Conservation (phyloP, 2,329 filamentous ascomycete species). For the Scedosporium boydii region DNA sequence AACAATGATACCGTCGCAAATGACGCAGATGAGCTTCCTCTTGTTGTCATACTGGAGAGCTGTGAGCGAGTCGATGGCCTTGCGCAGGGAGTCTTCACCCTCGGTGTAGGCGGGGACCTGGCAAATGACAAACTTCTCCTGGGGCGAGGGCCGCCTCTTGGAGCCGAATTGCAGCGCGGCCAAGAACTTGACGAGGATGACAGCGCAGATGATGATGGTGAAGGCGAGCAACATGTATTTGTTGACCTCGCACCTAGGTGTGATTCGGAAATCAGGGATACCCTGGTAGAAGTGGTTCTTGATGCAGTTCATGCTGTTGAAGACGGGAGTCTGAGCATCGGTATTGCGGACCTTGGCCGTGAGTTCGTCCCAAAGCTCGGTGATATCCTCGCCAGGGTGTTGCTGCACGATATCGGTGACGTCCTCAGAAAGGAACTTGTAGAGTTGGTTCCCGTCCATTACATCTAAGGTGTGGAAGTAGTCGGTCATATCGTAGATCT, state of each 20-base stretch:
- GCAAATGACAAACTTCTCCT: slow-evolving; percentile 98
- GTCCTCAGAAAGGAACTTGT: slow-evolving; percentile 62
- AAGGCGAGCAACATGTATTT: slow-evolving; percentile 85
- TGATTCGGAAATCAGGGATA: slow-evolving; percentile 72
- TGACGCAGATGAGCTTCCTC: slow-evolving; percentile 89
- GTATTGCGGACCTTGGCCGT: slow-evolving; percentile 37
- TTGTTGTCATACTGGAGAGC: slow-evolving; percentile 97
- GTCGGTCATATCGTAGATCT: slow-evolving; percentile 82
- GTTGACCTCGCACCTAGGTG: slow-evolving; percentile 71
- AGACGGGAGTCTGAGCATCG: slow-evolving; percentile 39
- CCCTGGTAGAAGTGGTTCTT: slow-evolving; percentile 77
- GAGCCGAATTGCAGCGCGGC: slow-evolving; percentile 88
- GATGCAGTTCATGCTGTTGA: slow-evolving; percentile 69
- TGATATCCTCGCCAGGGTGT: slow-evolving; percentile 74
- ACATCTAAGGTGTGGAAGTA: slow-evolving; percentile 71
- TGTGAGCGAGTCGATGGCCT: slow-evolving; percentile 88
- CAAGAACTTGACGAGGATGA: slow-evolving; percentile 83
- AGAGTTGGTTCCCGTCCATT: slow-evolving; percentile 43
- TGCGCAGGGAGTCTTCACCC: slow-evolving; percentile 87
- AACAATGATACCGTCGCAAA: slow-evolving; percentile 95
- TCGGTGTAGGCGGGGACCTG: slow-evolving; percentile 97
- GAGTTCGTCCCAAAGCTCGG: slow-evolving; percentile 49
- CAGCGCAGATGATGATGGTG: slow-evolving; percentile 69
- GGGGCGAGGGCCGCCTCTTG: slow-evolving; percentile 77
- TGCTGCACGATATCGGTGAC: slow-evolving; percentile 60